Evolutionary conservation across 1,284 basidiomycete genomes (phyloP).

Genomic region (Ustilago sp.): DNA sequence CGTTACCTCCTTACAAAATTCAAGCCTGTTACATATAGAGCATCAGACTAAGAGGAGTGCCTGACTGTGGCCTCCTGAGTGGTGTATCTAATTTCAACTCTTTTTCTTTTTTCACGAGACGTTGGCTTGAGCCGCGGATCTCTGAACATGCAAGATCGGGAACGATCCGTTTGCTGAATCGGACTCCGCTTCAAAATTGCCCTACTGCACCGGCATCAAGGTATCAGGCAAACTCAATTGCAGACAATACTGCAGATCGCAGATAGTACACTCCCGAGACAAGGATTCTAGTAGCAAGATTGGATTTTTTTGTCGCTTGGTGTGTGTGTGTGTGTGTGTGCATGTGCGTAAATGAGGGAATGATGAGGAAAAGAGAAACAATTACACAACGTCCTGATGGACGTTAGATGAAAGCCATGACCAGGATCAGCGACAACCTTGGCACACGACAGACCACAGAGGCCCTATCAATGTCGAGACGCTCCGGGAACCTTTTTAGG

Average conservation of each 20-base stretch:
- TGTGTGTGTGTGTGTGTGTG: slow-evolving; percentile 18
- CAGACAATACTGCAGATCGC: no score
- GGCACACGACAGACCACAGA: slow-evolving; percentile 22
- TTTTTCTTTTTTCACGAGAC: background rate
- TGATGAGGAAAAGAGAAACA: slow-evolving; percentile 17
- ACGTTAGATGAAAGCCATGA: slow-evolving; percentile 22
- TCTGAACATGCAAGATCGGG: no score
- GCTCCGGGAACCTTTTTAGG: slow-evolving; percentile 23
- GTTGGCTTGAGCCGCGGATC: no score
- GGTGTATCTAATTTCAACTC: no score
- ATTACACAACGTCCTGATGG: slow-evolving; percentile 41
- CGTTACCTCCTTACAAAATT: no score
- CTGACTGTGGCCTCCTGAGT: no score
- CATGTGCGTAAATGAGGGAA: slow-evolving; percentile 28
- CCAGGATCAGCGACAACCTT: slow-evolving; percentile 26
- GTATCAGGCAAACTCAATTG: no score
- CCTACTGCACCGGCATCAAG: no score
- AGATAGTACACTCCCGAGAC: background rate
- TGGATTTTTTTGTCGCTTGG: slow-evolving; percentile 39
- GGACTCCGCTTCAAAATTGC: no score
- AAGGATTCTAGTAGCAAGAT: slow-evolving; percentile 36
- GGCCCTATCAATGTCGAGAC: slow-evolving; percentile 2
- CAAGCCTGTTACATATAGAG: no score
- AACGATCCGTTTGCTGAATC: no score
- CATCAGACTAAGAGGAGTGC: no score